A percentile compares a stretch with the other conserved stretches of the same genome.
These are phyloP conservation scores for Spergularia bocconei DNA, from an alignment of 148 eudicot species.

Conservation along the genomic window DNA sequence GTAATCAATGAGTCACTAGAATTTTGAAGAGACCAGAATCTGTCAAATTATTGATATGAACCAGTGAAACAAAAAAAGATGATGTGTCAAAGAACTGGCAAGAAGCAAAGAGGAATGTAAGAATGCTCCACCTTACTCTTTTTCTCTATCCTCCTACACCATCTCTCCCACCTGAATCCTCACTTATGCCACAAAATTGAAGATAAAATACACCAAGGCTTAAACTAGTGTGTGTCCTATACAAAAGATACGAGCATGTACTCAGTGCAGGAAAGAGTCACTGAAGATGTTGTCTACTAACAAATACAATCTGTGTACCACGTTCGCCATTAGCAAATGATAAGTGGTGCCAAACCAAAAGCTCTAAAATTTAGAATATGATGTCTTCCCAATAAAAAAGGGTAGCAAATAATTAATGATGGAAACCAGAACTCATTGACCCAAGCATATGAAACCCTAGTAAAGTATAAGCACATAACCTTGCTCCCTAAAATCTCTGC, in stretches of 20 bases:
- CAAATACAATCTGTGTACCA: not conserved
- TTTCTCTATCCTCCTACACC: not conserved
- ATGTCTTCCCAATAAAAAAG: too few species aligned
- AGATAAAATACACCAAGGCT: not conserved
- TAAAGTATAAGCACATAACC: not conserved
- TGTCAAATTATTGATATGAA: not conserved
- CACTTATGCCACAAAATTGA: not conserved
- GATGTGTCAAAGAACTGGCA: not conserved
- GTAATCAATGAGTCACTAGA: not conserved
- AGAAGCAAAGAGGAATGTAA: not conserved
- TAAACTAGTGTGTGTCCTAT: not conserved
- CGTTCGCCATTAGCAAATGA: not conserved
- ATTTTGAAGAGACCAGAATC: not conserved
- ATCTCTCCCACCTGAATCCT: too few species aligned
- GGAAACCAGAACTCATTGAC: not conserved
- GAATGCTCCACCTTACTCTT: not conserved
- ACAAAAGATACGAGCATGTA: not conserved
- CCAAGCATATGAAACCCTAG: not conserved
- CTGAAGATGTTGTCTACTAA: not conserved
- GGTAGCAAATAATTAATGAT: not conserved
- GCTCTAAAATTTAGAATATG: too few species aligned
- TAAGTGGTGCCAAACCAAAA: not conserved
- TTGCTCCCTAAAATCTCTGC: not conserved
- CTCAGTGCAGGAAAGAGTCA: not conserved
- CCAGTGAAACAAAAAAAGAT: slow-evolving; percentile 8